Conservation (phyloP, 331 rosid species). For the Dryas integrifolia region DNA sequence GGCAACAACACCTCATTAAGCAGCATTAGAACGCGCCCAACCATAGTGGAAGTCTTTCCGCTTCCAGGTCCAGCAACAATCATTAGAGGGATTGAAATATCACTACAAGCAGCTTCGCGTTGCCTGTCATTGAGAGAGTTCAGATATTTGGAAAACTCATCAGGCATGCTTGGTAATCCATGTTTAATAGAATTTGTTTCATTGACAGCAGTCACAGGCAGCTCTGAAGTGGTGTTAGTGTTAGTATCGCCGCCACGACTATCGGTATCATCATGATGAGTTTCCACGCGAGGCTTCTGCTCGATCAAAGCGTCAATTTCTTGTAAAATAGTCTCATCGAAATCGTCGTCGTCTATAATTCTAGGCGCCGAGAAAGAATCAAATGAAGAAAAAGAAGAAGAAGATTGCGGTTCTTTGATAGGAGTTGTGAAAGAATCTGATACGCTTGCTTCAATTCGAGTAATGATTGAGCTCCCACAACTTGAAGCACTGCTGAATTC, state of each 20-base stretch:
- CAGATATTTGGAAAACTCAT: slow-evolving; percentile 65
- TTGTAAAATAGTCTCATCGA: slow-evolving; percentile 63
- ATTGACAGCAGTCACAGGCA: slow-evolving; percentile 5
- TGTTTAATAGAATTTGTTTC: neutral
- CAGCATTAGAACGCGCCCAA: slow-evolving; percentile 84
- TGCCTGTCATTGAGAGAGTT: slow-evolving; percentile 71
- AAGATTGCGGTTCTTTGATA: slow-evolving; percentile 34
- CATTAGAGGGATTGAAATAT: slow-evolving; percentile 78
- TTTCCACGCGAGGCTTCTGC: slow-evolving; percentile 40
- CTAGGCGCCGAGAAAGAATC: slow-evolving; percentile 36
- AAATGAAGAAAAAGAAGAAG: slow-evolving; percentile 21
- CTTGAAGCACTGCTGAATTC: slow-evolving; percentile 3
- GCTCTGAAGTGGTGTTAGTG: neutral
- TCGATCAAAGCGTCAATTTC: slow-evolving; percentile 62
- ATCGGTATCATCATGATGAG: slow-evolving; percentile 23
- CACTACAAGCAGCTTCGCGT: slow-evolving; percentile 80
- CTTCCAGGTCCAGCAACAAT: slow-evolving; percentile 97
- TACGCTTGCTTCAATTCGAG: neutral
- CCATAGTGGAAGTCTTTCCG: slow-evolving; percentile 99
- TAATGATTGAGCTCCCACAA: neutral
- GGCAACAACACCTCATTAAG: slow-evolving; percentile 77
- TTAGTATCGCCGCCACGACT: slow-evolving; percentile 15
- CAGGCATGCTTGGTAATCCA: slow-evolving; percentile 49
- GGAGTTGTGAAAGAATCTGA: slow-evolving; percentile 49
- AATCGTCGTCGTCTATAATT: slow-evolving; percentile 42